phyloP scores from a whole-genome alignment of 805 yeast genomes.

The Kurtzmaniella cleridarum region DNA sequence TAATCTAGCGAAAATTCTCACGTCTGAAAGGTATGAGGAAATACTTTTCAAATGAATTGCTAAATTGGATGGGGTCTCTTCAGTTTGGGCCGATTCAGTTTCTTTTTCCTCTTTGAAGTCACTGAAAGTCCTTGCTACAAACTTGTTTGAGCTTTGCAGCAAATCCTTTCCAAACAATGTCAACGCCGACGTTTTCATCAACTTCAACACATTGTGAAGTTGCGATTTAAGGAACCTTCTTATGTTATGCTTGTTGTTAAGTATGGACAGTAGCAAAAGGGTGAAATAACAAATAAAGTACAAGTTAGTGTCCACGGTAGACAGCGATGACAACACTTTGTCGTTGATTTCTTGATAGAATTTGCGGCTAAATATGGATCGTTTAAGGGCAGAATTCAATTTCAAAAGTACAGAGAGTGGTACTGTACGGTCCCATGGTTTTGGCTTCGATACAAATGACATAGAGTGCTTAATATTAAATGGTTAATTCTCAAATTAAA shows the following conservation, averaged over 20 bases:
- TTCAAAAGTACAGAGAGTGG: constrained; percentile 21
- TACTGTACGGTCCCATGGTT: constrained; percentile 6
- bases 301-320: constrained; percentile 34
- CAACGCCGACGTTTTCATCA: constrained; percentile 5
- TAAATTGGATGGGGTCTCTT: constrained; percentile 12
- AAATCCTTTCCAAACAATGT: constrained; percentile 11
- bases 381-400: constrained; percentile 23
- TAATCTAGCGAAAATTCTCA: constrained; percentile 38
- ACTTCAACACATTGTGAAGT: constrained; percentile 15
- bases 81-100: constrained; percentile 1
- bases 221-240: constrained; percentile 23
- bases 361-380: constrained; percentile 30
- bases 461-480: constrained; percentile 12
- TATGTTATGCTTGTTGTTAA: constrained; percentile 33
- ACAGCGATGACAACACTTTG: constrained; percentile 27
- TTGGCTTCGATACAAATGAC: constrained; percentile 6
- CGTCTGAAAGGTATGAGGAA: constrained; percentile 34
- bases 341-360: constrained; percentile 39
- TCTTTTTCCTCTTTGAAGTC: not conserved
- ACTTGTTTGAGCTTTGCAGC: constrained; percentile 11
- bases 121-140: constrained; percentile 7
- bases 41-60: constrained; percentile 32
- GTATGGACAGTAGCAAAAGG: constrained; percentile 28
- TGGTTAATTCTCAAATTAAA: no score
- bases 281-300: constrained; percentile 41